These are phyloP conservation scores for Plantago elongata DNA, from an alignment of 257 asterid species.

Conservation along the genomic window DNA sequence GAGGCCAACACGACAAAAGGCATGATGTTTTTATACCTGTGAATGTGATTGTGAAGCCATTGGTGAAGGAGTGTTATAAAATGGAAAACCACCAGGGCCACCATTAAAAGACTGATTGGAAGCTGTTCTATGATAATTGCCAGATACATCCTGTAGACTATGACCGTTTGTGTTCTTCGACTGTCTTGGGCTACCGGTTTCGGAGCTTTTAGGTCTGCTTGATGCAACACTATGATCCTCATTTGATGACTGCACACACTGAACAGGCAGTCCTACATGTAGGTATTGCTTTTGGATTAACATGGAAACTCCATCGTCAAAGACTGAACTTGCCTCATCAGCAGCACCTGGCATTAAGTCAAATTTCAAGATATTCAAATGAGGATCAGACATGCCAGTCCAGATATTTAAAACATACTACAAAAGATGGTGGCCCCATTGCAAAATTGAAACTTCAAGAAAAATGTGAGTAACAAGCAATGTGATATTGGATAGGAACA, in stretches of 20 bases:
- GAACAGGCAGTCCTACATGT: slow-evolving; percentile 45
- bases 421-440: not conserved
- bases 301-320: slow-evolving; percentile 73
- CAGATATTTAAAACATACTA: slow-evolving; percentile 7
- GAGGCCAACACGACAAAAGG: not conserved
- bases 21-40: slow-evolving; percentile 47
- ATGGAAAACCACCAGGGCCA: slow-evolving; percentile 48
- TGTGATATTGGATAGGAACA: too few relatives aligned
- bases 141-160: slow-evolving; percentile 66
- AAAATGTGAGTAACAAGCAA: too few relatives aligned
- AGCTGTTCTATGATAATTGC: slow-evolving; percentile 50
- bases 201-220: slow-evolving; percentile 41
- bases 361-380: slow-evolving; percentile 15
- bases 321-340: slow-evolving; percentile 79
- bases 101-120: slow-evolving; percentile 52
- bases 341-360: slow-evolving; percentile 69
- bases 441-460: too few relatives aligned
- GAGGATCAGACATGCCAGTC: slow-evolving; percentile 14
- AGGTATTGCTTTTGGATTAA: slow-evolving; percentile 65
- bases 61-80: slow-evolving; percentile 89
- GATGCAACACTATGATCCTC: slow-evolving; percentile 50
- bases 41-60: slow-evolving; percentile 57
- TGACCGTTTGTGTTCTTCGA: slow-evolving; percentile 43
- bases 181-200: slow-evolving; percentile 74
- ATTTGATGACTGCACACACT: slow-evolving; percentile 37